These are phyloP conservation scores for Backusella liffmaniae DNA, from an alignment of 192 early-diverging fungal species.

Conservation along the genomic window DNA sequence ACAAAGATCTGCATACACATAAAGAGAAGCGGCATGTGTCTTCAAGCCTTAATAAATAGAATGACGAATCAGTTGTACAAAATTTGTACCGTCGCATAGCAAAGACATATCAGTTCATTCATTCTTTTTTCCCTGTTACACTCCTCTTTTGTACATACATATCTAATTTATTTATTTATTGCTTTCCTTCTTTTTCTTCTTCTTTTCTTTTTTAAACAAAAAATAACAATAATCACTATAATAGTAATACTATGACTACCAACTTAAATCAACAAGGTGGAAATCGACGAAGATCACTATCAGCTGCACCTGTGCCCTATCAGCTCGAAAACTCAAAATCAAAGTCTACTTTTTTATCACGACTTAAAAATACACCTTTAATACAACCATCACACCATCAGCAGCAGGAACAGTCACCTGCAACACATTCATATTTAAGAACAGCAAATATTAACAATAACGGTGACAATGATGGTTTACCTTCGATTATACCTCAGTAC, in stretches of 20 bases:
- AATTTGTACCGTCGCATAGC: neutral
- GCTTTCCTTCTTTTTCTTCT: neutral
- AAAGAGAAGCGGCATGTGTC: neutral
- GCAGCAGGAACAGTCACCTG: neutral
- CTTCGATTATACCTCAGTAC: neutral
- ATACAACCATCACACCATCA: neutral
- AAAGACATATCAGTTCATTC: neutral
- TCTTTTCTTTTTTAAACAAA: neutral
- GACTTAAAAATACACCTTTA: neutral
- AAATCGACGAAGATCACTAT: constrained; percentile 9
- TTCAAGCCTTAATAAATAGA: neutral
- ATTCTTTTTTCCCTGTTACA: neutral
- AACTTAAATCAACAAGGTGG: neutral
- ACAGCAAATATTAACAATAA: neutral
- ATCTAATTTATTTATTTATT: neutral
- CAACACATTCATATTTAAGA: neutral
- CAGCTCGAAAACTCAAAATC: neutral
- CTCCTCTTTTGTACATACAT: neutral
- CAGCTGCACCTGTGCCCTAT: neutral
- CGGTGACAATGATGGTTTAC: neutral
- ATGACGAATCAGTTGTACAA: neutral
- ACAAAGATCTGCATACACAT: neutral
- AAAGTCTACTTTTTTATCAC: constrained; percentile 7
- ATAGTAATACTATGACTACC: neutral
- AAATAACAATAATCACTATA: too few relatives aligned